These are phyloP conservation scores for Ustanciosporium gigantosporum DNA, from an alignment of 1,284 basidiomycete species.

Conservation along the genomic window DNA sequence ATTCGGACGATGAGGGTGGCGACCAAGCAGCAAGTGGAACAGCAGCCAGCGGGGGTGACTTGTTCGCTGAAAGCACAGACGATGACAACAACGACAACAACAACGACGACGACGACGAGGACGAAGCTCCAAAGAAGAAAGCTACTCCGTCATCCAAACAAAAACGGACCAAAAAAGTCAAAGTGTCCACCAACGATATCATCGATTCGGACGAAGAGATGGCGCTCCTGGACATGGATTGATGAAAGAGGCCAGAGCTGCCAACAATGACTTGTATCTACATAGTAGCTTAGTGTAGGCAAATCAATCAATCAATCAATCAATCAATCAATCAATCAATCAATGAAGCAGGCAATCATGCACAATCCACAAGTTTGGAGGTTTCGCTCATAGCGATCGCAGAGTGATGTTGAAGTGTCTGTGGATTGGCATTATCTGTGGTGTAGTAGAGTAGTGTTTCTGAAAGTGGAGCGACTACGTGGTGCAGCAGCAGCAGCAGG, in stretches of 20 bases:
- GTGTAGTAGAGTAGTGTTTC: too few species aligned
- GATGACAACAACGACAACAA: slow-evolving; percentile 36
- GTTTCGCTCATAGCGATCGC: too few species aligned
- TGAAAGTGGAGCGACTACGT: too few species aligned
- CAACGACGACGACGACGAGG: slow-evolving; percentile 17
- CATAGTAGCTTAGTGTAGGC: too few species aligned
- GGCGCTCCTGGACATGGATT: slow-evolving; percentile 36
- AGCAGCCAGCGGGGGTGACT: slow-evolving; percentile 6
- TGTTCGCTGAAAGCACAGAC: slow-evolving; percentile 29
- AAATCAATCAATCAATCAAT: too few species aligned
- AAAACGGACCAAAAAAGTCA: slow-evolving; percentile 31
- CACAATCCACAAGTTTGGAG: too few species aligned
- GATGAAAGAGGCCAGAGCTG: not conserved
- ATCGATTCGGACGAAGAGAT: slow-evolving; percentile 57
- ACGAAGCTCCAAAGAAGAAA: slow-evolving; percentile 4
- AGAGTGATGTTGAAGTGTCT: too few species aligned
- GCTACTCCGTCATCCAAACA: slow-evolving; percentile 1
- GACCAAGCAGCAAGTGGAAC: slow-evolving; percentile 12
- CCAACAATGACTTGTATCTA: too few species aligned
- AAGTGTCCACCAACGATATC: slow-evolving; percentile 42
- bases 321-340: too few species aligned
- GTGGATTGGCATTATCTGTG: too few species aligned
- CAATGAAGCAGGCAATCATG: too few species aligned
- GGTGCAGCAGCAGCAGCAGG: too few species aligned
- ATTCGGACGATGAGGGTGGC: slow-evolving; percentile 6